Conservation (phyloP, 192 early-diverging fungal species). For the Pilaira anomala region DNA sequence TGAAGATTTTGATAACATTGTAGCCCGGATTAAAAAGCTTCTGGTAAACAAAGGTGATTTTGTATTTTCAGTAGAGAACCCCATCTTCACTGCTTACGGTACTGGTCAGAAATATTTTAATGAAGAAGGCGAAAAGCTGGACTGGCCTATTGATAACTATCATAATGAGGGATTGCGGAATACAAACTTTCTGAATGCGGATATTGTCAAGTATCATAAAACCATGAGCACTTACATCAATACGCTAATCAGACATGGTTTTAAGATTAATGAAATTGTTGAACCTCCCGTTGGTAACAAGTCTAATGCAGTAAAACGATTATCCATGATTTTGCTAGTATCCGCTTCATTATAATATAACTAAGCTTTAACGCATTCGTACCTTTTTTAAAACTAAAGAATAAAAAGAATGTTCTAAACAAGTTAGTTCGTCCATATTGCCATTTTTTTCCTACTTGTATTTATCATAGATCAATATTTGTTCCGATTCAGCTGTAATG, state of each 20-base stretch:
- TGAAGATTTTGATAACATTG: constrained; percentile 7
- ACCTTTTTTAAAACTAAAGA: no score
- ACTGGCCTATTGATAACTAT: constrained; percentile 23
- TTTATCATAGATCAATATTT: no score
- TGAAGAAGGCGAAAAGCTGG: neutral
- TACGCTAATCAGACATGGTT: constrained; percentile 9
- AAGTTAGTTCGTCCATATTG: no score
- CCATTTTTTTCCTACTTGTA: no score
- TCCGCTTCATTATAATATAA: no score
- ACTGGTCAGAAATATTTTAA: constrained; percentile 9
- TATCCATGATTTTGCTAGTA: no score
- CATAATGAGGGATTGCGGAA: neutral
- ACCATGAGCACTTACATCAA: constrained; percentile 19
- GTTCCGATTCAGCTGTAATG: no score
- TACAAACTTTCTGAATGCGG: constrained; percentile 1
- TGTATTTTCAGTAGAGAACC: constrained; percentile 19
- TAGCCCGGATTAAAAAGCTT: neutral
- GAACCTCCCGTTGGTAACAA: no score
- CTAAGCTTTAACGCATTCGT: no score
- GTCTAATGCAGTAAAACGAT: no score
- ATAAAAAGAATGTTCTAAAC: no score
- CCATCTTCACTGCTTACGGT: constrained; percentile 18
- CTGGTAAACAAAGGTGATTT: constrained; percentile 9
- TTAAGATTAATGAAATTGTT: constrained; percentile 7
- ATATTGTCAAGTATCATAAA: constrained; percentile 22